Base-by-base conservation (phyloP, 129 eudicot species). In the Silybum marianum region DNA sequence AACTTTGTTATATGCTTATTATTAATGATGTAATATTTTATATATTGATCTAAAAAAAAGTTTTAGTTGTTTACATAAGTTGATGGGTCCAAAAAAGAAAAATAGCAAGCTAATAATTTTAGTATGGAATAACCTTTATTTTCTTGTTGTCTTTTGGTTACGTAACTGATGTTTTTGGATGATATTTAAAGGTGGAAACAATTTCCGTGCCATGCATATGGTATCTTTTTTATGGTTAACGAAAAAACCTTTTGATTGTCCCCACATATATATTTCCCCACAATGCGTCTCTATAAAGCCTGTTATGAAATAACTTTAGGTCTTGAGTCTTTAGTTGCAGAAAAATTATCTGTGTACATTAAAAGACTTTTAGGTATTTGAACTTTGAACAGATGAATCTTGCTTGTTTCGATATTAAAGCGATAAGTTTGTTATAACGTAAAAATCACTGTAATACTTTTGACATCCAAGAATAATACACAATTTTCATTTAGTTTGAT, bases 201-300 rank as follows among this genome's bases (percentile, higher is more conserved):
- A 69, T 13, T 32, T 70, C 5, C 6, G 28, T 9, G 24, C 16
- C 24, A 70, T 71, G 21, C 3, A 34, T 71, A 42, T n/a, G n/a
- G n/a, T 34, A 71, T 71, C 75, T 71, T 42, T 71, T 71, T 70
- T 13, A 75, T 51, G 44, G 8, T 13, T 75, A 75, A 28, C 23
- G 1, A 22, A 30, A 54, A 54, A 75, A 7, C 19, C 32, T 54
- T 62, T 8, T 11, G 5, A 54, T 51, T 10, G 79, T 75, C 79
- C 79, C 79, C 66, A 23, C 78, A 44, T 23, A 7, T 23, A 7
- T 44, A 21, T n/a, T 73, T 42, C 65, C 78, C n/a, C 2, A 26
- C 25, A 70, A 32, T 9, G 16, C 18, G 6, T 51, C n/a, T 75
- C 23, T 39, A 21, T 75, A 48, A 46, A 75, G 69, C 68, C 70